A percentile compares a stretch with the other conserved stretches of the same genome.
These are phyloP conservation scores for Mallotus japonicus DNA, from an alignment of 441 rosid genomes.

Conservation along the genomic window DNA sequence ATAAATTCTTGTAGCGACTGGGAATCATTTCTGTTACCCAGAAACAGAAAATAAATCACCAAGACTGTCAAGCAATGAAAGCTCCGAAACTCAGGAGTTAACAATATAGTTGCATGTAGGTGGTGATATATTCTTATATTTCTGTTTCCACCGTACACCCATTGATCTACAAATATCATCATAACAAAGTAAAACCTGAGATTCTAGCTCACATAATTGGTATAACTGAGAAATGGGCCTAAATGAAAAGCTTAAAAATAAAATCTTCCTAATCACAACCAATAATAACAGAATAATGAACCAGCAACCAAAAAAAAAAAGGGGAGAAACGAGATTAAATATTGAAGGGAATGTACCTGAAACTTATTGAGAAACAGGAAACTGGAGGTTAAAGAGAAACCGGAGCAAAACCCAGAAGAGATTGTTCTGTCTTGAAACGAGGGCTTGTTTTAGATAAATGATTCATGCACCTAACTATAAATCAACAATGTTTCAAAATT, in stretches of 20 bases:
- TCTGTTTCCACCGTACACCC: no score
- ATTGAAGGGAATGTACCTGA: not conserved
- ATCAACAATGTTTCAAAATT: not conserved
- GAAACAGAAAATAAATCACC: no score
- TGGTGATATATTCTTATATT: no score
- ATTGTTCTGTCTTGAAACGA: not conserved
- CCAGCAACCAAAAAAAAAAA: not conserved
- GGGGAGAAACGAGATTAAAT: not conserved
- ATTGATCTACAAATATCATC: no score
- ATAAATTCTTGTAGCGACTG: not conserved
- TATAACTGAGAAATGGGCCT: no score
- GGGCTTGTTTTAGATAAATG: not conserved
- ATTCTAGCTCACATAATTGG: no score
- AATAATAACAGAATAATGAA: not conserved
- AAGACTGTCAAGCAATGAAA: no score
- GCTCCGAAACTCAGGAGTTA: no score
- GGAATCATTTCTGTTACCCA: constrained; percentile 7
- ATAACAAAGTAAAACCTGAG: no score
- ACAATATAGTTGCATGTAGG: no score
- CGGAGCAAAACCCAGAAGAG: not conserved
- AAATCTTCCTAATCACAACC: no score
- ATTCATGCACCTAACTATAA: not conserved
- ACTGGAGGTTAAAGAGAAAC: not conserved
- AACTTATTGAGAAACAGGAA: not conserved
- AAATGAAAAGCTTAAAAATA: no score